Base-by-base conservation (phyloP, 108 stramenopile genomes). In the Conticribra weissflogii region DNA sequence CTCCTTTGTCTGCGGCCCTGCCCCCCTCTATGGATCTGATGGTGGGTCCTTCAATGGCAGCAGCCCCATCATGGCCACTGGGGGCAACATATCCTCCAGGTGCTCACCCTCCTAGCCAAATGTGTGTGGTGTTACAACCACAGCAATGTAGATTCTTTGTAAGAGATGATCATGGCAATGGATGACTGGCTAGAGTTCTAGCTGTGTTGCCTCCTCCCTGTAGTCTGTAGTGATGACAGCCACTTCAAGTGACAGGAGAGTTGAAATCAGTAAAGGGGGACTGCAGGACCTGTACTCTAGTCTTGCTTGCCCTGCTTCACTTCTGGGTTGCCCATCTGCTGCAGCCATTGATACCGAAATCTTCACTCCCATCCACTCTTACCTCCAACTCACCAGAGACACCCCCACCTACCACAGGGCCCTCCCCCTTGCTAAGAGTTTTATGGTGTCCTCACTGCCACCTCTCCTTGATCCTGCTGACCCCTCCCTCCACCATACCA, bases 131-230 rank as follows among this genome's bases (percentile, higher is more conserved):
- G 57, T 18, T n/a, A 3, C 9, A 33, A 46, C 8, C 21, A 30
- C 36, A 21, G 33, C 46, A 52, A 1, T 60, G 77, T 18, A n/a
- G 18, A 44, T 27, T 32, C 33, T 14, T 24, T 23, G 15, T 23
- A 5, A 17, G 59, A 18, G n/a, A 30, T 65, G 22, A 50, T 22
- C 9, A 50, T 64, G 7, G 33, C 21, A 27, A 76, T 83, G 36
- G 94, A 95, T 62, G 91, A 95, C 48, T 91, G 89, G 89, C 82
- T 89, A 48, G 94, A 95, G 68, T 82, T 76, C 41, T 91, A 95
- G 61, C 81, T 90, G 29, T 77, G 77, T 14, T 57, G 62, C 17
- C 70, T 92, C 34, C 81, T 87, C 51, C 54, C 47, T 3, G 83
- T n/a, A n/a, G n/a, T n/a, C 79, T 21, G 21, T 68, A 48, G 22